Base-by-base conservation (phyloP, 129 eudicot genomes). In the Flaveria robusta region DNA sequence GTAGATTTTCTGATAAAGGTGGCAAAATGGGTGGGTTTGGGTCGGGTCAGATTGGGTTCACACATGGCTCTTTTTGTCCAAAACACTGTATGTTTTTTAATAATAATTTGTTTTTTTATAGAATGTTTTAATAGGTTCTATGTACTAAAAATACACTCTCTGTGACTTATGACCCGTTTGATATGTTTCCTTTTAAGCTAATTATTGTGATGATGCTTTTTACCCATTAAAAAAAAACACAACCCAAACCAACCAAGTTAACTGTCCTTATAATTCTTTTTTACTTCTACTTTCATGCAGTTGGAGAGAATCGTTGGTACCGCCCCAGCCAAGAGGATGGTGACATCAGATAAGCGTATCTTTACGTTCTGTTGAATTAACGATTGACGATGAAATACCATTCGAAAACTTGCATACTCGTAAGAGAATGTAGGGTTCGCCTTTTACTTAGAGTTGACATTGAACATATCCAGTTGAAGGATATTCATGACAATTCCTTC, bases 261-360 rank as follows among this genome's bases (percentile, higher is more conserved):
- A 54, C n/a, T 54, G 39, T 72, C 22, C 43, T 63, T 63, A 6
- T 63, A 27, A 63, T 15, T 31, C 18, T 45, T 76, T 5, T 26
- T 10, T 16, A 34, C 7, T n/a, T 51, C 0, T 51, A 42, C 23
- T 66, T 31, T 16, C 70, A n/a, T 78, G 67, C 76, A 94, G 99
- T 84, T 94, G 77, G 99, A 91, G 89, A 87, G 99, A 74, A 82
- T 91, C 70, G 99, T 94, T 78, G 97, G 99, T 55, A 82, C 86
- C 3, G 74, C 79, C 18, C 83, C 96, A 11, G 89, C 99, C 55
- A 94, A 88, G 79, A 81, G 90, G 81, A 87, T 94, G 99, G 79
- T 83, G 64, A 76, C 74, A 6, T 94, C 97, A 60, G 93, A 94
- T 54, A 89, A 94, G 68, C 84, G 86, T 27, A 83, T 89, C 37